Base-by-base conservation (phyloP, 225 moss, liverwort and hornwort genomes). In the Lunularia cruciata region DNA sequence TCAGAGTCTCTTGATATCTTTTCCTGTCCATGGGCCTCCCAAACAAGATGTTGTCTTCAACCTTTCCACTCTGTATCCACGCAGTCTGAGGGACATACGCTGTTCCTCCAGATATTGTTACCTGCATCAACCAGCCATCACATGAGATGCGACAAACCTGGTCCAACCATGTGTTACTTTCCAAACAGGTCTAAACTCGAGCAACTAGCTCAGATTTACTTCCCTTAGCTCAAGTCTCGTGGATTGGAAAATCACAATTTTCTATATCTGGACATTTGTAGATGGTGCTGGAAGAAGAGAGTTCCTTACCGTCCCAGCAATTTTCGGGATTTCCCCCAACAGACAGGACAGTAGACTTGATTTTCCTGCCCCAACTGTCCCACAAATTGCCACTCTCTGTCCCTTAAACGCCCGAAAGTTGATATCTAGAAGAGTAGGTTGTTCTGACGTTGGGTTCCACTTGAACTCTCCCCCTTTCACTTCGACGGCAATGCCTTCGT, bases 81-180 rank as follows among this genome's bases (percentile, higher is more conserved):
- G 88, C 75, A 33, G 88, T 78, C 28, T 88, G 88, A 5, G 86
- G 81, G 6, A 88, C 88, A 14, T 88, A 86, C 7, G 86, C 82
- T 3, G 76, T 86, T 37, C 38, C 51, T 3, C 88, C 88, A 18
- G 45, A 59, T 5, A 88, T 70, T 23, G 55, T 65, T 47, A 84
- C 86, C 86, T 88, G 54, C 58, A 45, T 26, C 7, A 26, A 59
- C 19, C 27, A 15, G 33, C 30, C 20, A 57, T 42, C 14, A 57
- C 8, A 28, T 28, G 9, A 26, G 20, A 19, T 3, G 6, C 1
- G 16, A 45, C 19, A 48, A 4, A 9, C 31, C 47, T 6, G 11
- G 30, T 47, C 14, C 42, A 38, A 10, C 6, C 31, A 64, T 27
- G 19, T 19, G n/a, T n/a, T n/a, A n/a, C 18, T 9, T 46, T 46